Percentiles rank a stretch among this genome's conserved stretches.
phyloP scores from a whole-genome alignment of 2,329 filamentous ascomycete species.

The Fusarium sp. region DNA sequence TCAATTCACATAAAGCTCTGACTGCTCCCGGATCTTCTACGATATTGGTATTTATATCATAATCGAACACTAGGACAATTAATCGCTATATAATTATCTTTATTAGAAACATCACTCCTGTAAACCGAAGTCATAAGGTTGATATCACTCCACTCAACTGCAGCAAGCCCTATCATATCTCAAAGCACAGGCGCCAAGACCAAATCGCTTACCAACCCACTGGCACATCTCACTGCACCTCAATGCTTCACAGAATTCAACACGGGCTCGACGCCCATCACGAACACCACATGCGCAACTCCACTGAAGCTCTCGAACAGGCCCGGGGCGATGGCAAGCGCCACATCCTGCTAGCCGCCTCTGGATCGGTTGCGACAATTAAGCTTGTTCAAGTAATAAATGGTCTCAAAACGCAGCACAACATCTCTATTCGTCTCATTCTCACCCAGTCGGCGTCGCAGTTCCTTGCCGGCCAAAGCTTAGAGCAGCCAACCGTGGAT shows the following conservation, averaged over 20 bases:
- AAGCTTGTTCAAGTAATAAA: slow-evolving; percentile 78
- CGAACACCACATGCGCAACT: slow-evolving; percentile 41
- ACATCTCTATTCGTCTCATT: slow-evolving; percentile 85
- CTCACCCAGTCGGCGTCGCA: slow-evolving; percentile 79
- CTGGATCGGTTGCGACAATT: slow-evolving; percentile 83
- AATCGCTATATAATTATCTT: fast-evolving
- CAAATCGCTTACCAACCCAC: slow-evolving; percentile 21
- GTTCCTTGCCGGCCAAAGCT: slow-evolving; percentile 82
- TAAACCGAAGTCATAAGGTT: neutral
- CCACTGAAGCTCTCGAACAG: slow-evolving; percentile 52
- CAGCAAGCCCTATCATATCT: slow-evolving; percentile 21
- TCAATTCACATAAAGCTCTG: slow-evolving; percentile 14
- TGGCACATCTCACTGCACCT: neutral
- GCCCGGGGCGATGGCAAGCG: slow-evolving; percentile 56
- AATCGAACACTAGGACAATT: too few species aligned
- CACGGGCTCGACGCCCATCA: slow-evolving; percentile 45
- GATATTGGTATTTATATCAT: neutral
- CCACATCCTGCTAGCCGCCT: slow-evolving; percentile 60
- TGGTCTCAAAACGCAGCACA: slow-evolving; percentile 65
- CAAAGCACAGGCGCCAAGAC: neutral
- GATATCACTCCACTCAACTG: slow-evolving; percentile 16
- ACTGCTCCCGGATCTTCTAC: neutral
- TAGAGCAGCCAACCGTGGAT: slow-evolving; percentile 79
- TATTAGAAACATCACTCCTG: neutral
- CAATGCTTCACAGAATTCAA: slow-evolving; percentile 45